phyloP scores from a whole-genome alignment of 768 basidiomycete genomes.

The Chalciporus chontae region DNA sequence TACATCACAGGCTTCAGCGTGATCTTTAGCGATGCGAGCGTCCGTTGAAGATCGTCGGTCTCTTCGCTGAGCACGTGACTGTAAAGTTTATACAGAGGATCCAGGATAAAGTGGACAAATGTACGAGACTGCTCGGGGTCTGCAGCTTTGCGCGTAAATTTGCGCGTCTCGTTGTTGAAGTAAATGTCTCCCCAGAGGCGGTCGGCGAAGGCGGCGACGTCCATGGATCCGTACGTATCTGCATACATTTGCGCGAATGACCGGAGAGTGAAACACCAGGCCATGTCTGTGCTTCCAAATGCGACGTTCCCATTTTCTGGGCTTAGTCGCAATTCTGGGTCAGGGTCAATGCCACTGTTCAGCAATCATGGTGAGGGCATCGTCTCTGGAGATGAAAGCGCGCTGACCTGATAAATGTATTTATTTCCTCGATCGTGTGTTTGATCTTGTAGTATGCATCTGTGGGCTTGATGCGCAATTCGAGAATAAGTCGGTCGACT shows the following conservation, averaged over 20 bases:
- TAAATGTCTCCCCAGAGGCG: slow-evolving; percentile 99
- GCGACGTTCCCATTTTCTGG: slow-evolving; percentile 97
- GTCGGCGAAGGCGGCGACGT: slow-evolving; percentile 81
- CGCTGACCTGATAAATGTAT: slow-evolving; percentile 86
- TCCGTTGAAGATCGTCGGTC: slow-evolving; percentile 79
- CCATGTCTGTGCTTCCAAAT: slow-evolving; percentile 96
- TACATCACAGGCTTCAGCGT: slow-evolving; percentile 88
- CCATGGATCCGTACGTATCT: slow-evolving; percentile 82
- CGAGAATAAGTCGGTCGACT: slow-evolving; percentile 94
- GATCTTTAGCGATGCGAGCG: slow-evolving; percentile 75
- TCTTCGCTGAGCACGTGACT: slow-evolving; percentile 93
- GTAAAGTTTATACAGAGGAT: slow-evolving; percentile 96
- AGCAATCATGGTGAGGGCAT: not conserved
- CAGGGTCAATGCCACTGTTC: slow-evolving; percentile 74
- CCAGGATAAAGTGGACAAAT: slow-evolving; percentile 95
- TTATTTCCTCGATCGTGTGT: slow-evolving; percentile 98
- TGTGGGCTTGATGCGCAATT: slow-evolving; percentile 89
- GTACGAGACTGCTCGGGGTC: slow-evolving; percentile 74
- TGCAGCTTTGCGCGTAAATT: slow-evolving; percentile 82
- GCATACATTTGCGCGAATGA: slow-evolving; percentile 98
- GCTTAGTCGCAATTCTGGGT: slow-evolving; percentile 83
- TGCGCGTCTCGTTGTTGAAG: slow-evolving; percentile 78
- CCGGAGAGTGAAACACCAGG: slow-evolving; percentile 92
- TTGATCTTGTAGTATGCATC: slow-evolving; percentile 99
- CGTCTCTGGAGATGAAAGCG: not conserved